Base-by-base conservation (phyloP, 179 eudicot genomes). In the Nepenthes alata region DNA sequence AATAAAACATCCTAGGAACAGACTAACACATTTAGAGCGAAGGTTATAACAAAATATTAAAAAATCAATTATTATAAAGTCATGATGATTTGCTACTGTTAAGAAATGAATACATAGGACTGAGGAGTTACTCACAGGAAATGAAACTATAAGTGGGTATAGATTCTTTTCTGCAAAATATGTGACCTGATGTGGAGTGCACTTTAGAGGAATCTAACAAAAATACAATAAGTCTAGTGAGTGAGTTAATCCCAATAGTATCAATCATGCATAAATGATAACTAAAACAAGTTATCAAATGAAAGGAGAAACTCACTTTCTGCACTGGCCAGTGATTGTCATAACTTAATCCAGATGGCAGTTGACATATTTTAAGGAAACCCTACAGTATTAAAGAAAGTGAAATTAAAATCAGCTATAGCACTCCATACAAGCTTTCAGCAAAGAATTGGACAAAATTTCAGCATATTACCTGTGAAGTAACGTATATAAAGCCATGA, bases 261-360 rank as follows among this genome's bases (percentile, higher is more conserved):
- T 36, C 13, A 64, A 35, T 47, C 13, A 35, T 35, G 60, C 63
- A 52, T 7, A 50, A 62, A 57, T 52, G 41, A n/a, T 37, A 44
- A 51, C n/a, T 15, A 54, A 61, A 37, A 45, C 16, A 37, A 44
- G 25, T 7, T 11, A 59, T 37, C 45, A 12, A 57, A 55, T 15
- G 11, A 47, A 38, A 35, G n/a, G 47, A 59, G 65, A 77, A 59
- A 53, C 72, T 6, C 35, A 90, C 98, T 75, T 93, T 93, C 64
- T 93, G 95, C 55, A 93, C 87, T 7, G 98, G 98, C 98, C 98
- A 93, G 82, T 80, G 76, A 76, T 93, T 93, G 75, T 93, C 98
- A 60, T 81, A 93, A 55, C 75, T 81, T 63, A 72, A 72, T 66
- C 74, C 81, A 69, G 90, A 70, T 58, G 88, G 95, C 70, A 93